These are phyloP conservation scores for Cryphonectria nitschkei DNA, from an alignment of 2,329 filamentous ascomycete genomes.

Conservation along the genomic window DNA sequence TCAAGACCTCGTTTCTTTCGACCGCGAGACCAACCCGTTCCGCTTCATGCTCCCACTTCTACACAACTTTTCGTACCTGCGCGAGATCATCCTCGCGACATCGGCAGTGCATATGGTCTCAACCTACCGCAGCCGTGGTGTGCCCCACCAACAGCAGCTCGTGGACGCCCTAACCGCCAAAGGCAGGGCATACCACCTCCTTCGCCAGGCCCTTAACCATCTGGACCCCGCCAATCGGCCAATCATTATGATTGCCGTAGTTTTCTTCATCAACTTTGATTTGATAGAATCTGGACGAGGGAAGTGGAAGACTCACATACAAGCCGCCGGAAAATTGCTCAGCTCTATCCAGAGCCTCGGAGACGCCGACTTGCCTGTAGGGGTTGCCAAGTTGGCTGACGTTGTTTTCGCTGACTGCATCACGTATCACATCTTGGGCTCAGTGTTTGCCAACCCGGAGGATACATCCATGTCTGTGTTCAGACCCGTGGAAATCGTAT, in stretches of 20 bases:
- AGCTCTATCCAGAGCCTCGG: conserved; percentile 39
- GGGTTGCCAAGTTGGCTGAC: conserved; percentile 45
- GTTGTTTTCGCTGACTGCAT: conserved; percentile 55
- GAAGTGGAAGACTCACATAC: conserved; percentile 42
- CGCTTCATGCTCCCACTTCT: conserved; percentile 49
- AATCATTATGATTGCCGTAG: conserved; percentile 47
- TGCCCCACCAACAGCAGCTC: conserved; percentile 36
- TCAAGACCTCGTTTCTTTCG: conserved; percentile 54
- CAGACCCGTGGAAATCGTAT: conserved; percentile 41
- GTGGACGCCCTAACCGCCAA: conserved; percentile 51
- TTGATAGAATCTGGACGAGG: conserved; percentile 41
- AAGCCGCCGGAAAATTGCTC: conserved; percentile 51
- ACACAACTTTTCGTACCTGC: conserved; percentile 45
- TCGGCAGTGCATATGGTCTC: conserved; percentile 54
- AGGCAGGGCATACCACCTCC: conserved; percentile 47
- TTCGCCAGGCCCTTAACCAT: conserved; percentile 45
- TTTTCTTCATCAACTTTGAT: conserved; percentile 56
- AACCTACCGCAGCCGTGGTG: conserved; percentile 41
- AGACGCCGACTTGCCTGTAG: conserved; percentile 8
- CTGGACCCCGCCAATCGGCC: conserved; percentile 41
- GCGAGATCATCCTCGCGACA: conserved; percentile 52
- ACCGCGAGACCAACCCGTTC: conserved; percentile 50
- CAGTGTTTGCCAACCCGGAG: conserved; percentile 42
- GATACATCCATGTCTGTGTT: conserved; percentile 38
- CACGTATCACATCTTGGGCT: conserved; percentile 52